Conservation (phyloP, 2,329 filamentous ascomycete genomes). For the Dactylellina parvicollis region DNA sequence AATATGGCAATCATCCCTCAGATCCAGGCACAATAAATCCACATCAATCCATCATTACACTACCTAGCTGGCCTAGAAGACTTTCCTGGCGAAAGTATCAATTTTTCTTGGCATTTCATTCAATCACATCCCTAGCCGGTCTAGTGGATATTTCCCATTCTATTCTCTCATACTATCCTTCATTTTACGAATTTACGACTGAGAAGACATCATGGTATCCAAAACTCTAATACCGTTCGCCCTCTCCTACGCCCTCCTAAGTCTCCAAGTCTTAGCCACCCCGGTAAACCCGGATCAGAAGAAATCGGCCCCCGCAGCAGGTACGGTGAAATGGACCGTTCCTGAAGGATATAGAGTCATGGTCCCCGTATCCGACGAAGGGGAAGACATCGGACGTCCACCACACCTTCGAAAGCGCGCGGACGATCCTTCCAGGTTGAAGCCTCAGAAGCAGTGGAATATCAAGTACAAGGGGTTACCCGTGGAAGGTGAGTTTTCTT, state of each 20-base stretch:
- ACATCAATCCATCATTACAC: too few relatives aligned
- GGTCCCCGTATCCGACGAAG: neutral
- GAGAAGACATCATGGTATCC: too few relatives aligned
- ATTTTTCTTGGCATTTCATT: too few relatives aligned
- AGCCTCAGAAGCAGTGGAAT: neutral
- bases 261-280: neutral
- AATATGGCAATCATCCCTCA: too few relatives aligned
- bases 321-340: neutral
- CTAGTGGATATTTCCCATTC: too few relatives aligned
- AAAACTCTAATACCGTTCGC: neutral
- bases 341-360: neutral
- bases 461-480: neutral
- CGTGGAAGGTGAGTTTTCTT: neutral
- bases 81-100: too few relatives aligned
- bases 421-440: neutral
- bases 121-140: too few relatives aligned
- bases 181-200: too few relatives aligned
- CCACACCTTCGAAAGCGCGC: neutral
- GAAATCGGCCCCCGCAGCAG: neutral
- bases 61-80: too few relatives aligned
- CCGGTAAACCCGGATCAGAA: neutral
- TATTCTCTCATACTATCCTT: too few relatives aligned
- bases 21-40: too few relatives aligned
- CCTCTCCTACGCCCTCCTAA: neutral
- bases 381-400: neutral